These are phyloP conservation scores for Mortierella sp. DNA, from an alignment of 371 early-diverging fungal species.

Conservation along the genomic window DNA sequence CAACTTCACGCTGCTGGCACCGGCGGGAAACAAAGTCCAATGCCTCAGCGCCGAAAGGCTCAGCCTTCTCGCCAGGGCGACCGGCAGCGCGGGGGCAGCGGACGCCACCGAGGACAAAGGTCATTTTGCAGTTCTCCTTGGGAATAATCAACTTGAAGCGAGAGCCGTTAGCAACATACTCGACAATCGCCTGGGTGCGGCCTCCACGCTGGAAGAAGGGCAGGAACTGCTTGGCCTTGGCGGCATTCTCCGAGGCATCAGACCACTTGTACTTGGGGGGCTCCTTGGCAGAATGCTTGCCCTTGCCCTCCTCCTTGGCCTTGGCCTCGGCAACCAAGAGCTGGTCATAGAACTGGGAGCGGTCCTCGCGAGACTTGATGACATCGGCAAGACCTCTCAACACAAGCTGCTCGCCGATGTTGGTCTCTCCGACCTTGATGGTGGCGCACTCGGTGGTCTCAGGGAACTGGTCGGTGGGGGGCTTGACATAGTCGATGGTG, in stretches of 20 bases:
- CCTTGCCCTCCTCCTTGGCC: constrained; percentile 79
- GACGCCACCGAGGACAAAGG: constrained; percentile 85
- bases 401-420: constrained; percentile 85
- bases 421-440: constrained; percentile 72
- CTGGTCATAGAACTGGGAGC: constrained; percentile 88
- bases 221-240: constrained; percentile 89
- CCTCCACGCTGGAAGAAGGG: constrained; percentile 86
- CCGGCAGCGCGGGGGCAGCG: constrained; percentile 83
- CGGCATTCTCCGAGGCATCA: constrained; percentile 80
- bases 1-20: constrained; percentile 91
- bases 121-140: constrained; percentile 86
- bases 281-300: constrained; percentile 86
- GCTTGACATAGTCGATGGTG: constrained; percentile 89
- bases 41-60: constrained; percentile 92
- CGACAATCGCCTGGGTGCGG: constrained; percentile 84
- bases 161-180: constrained; percentile 87
- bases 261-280: constrained; percentile 75
- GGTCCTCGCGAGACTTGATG: constrained; percentile 88
- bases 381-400: constrained; percentile 86
- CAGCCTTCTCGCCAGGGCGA: constrained; percentile 76
- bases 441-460: constrained; percentile 93
- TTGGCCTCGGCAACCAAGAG: constrained; percentile 86
- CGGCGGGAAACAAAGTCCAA: constrained; percentile 73
- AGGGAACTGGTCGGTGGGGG: constrained; percentile 85
- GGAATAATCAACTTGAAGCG: constrained; percentile 89